phyloP scores from a whole-genome alignment of 139 green algal species.

The Volvox reticuliferus region DNA sequence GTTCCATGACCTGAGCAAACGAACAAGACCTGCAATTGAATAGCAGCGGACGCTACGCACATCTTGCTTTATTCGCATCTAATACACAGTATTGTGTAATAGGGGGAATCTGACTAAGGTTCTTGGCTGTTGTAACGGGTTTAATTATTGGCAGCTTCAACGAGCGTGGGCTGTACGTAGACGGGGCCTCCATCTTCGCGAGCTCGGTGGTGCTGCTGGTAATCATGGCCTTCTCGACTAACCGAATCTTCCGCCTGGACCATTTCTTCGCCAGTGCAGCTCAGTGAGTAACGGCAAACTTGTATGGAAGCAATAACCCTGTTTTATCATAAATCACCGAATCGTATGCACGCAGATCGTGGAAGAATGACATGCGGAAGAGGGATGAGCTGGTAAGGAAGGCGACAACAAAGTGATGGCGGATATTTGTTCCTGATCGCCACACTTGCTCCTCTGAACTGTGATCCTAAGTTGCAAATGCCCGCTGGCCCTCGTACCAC shows the following conservation, averaged over 20 bases:
- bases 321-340: too few relatives aligned
- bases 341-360: not conserved
- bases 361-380: not conserved
- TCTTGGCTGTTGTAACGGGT: too few relatives aligned
- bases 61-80: too few relatives aligned
- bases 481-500: not conserved
- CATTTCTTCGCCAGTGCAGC: not conserved
- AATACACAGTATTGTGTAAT: too few relatives aligned
- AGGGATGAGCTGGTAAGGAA: not conserved
- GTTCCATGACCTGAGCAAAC: too few relatives aligned
- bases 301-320: not conserved
- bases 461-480: not conserved
- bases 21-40: too few relatives aligned
- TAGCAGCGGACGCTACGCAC: too few relatives aligned
- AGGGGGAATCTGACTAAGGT: too few relatives aligned
- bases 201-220: conserved; percentile 4
- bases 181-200: conserved; percentile 26
- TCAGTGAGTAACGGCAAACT: not conserved
- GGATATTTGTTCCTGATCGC: not conserved
- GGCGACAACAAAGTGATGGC: not conserved
- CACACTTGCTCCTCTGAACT: too few relatives aligned
- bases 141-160: not conserved
- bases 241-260: conserved; percentile 28
- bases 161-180: conserved; percentile 8
- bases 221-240: not conserved